Conservation (phyloP, 805 yeast genomes). For the Lachancea mirantina region DNA sequence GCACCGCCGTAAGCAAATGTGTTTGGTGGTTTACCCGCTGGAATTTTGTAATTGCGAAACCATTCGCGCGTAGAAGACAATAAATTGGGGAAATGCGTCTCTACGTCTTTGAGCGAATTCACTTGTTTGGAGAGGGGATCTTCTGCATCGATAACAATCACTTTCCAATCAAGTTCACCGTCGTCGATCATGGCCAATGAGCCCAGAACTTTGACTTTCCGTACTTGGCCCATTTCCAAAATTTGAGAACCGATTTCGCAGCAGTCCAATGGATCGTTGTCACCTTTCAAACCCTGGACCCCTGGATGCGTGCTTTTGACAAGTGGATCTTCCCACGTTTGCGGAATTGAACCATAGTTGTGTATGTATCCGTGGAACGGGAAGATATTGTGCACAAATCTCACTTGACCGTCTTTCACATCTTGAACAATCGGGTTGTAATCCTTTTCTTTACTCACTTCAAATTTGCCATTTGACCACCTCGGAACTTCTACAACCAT, state of each 20-base stretch:
- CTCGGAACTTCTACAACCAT: conserved; percentile 75
- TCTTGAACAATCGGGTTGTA: conserved; percentile 82
- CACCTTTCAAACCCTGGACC: conserved; percentile 56
- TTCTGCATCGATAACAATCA: conserved; percentile 58
- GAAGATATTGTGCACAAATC: conserved; percentile 72
- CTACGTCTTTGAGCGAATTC: conserved; percentile 62
- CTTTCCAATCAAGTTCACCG: conserved; percentile 96
- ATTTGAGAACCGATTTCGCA: conserved; percentile 75
- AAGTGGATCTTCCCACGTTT: conserved; percentile 97
- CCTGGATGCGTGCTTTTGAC: conserved; percentile 36
- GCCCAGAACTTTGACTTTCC: conserved; percentile 63
- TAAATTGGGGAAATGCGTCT: conserved; percentile 60
- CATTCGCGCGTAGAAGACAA: conserved; percentile 62
- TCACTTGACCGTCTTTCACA: conserved; percentile 60
- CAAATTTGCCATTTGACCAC: conserved; percentile 81
- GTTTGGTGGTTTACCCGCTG: conserved; percentile 73
- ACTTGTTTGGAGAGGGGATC: conserved; percentile 60
- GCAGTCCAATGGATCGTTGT: conserved; percentile 92
- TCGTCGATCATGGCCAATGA: conserved; percentile 78
- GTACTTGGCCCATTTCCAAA: conserved; percentile 55
- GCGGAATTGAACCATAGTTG: conserved; percentile 85
- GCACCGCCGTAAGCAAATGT: conserved; percentile 69
- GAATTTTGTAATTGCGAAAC: conserved; percentile 80
- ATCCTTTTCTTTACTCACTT: conserved; percentile 48
- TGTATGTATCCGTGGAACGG: conserved; percentile 82